Evolutionary conservation across 257 asterid genomes (phyloP).

Genomic region (Echium plantagineum): DNA sequence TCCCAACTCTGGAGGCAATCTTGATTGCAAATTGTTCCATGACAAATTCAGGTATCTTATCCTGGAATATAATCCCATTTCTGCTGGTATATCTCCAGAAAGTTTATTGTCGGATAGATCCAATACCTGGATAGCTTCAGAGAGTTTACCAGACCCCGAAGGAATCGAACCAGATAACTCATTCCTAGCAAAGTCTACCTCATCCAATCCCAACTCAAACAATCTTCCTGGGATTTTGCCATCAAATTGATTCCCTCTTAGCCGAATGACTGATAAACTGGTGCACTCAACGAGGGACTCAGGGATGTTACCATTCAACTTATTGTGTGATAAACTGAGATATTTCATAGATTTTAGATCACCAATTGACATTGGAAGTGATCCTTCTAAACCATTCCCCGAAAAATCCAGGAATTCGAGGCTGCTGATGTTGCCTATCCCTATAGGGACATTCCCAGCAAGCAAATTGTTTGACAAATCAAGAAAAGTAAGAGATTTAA

Average conservation of each 20-base stretch:
- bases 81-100: conserved; percentile 57
- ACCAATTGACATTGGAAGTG: conserved; percentile 45
- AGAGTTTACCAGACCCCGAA: conserved; percentile 39
- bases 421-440: conserved; percentile 42
- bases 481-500: conserved; percentile 27
- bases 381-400: conserved; percentile 41
- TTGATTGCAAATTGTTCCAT: conserved; percentile 63
- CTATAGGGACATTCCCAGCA: conserved; percentile 60
- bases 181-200: conserved; percentile 68
- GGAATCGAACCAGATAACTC: conserved; percentile 52
- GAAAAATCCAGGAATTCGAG: conserved; percentile 49
- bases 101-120: conserved; percentile 70
- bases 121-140: conserved; percentile 42
- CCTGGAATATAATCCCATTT: conserved; percentile 64
- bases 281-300: conserved; percentile 28
- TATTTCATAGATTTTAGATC: conserved; percentile 34
- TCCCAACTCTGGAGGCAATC: conserved; percentile 69
- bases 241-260: conserved; percentile 45
- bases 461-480: conserved; percentile 40
- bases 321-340: conserved; percentile 35
- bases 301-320: conserved; percentile 47
- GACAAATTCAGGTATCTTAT: conserved; percentile 67
- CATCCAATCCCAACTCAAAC: conserved; percentile 54
- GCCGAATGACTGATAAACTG: conserved; percentile 33
- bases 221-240: conserved; percentile 50